Conservation (phyloP, 2,329 filamentous ascomycete species). For the Hypoxylon sp. region DNA sequence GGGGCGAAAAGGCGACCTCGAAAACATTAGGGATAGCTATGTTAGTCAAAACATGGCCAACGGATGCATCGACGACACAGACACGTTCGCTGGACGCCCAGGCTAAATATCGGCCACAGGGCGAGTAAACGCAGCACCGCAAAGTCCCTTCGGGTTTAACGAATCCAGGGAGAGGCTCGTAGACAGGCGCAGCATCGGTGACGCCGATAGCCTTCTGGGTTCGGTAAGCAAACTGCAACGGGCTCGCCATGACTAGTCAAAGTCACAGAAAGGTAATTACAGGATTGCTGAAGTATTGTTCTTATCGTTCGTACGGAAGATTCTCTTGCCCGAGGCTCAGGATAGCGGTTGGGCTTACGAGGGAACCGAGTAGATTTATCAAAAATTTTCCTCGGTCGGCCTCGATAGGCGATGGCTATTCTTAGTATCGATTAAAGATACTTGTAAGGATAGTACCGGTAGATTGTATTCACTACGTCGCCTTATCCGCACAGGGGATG, state of each 20-base stretch:
- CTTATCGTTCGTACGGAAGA: slow-evolving; percentile 47
- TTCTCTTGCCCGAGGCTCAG: slow-evolving; percentile 35
- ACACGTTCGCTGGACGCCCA: slow-evolving; percentile 93
- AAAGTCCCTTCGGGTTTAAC: slow-evolving; percentile 91
- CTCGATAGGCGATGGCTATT: slow-evolving; percentile 15
- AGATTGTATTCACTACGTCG: slow-evolving; percentile 22
- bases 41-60: slow-evolving; percentile 79
- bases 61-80: slow-evolving; percentile 84
- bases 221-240: slow-evolving; percentile 96
- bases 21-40: slow-evolving; percentile 88
- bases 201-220: slow-evolving; percentile 97
- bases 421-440: slow-evolving; percentile 31
- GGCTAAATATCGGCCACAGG: slow-evolving; percentile 95
- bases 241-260: slow-evolving; percentile 94
- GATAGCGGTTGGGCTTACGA: slow-evolving; percentile 11
- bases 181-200: slow-evolving; percentile 90
- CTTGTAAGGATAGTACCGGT: slow-evolving; percentile 21
- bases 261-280: slow-evolving; percentile 74
- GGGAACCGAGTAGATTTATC: slow-evolving; percentile 40
- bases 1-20: slow-evolving; percentile 94
- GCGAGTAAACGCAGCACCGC: slow-evolving; percentile 94
- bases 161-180: slow-evolving; percentile 88
- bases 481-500: slow-evolving; percentile 18
- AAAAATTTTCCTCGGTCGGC: slow-evolving; percentile 39
- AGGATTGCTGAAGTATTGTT: slow-evolving; percentile 45